Conservation (phyloP, 1,139 yeast species). For the Lodderomyces margitis region DNA sequence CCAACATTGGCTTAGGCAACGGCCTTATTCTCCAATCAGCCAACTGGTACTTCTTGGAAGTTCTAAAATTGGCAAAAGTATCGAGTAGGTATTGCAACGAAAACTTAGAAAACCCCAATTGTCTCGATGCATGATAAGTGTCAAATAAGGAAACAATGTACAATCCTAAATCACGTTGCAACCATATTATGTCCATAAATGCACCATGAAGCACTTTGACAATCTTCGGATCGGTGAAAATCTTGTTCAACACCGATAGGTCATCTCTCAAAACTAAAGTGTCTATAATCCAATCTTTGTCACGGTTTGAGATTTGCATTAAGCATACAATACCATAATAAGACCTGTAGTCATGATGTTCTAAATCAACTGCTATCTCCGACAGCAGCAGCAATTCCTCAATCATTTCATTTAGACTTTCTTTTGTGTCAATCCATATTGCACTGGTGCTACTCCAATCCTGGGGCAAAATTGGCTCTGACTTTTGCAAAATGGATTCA, state of each 20-base stretch:
- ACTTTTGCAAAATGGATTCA: slow-evolving; percentile 42
- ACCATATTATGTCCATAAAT: slow-evolving; percentile 94
- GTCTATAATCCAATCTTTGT: slow-evolving; percentile 82
- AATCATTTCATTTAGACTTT: slow-evolving; percentile 54
- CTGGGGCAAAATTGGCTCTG: slow-evolving; percentile 53
- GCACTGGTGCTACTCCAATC: slow-evolving; percentile 69
- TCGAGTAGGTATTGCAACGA: slow-evolving; percentile 85
- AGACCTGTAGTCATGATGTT: slow-evolving; percentile 91
- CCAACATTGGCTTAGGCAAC: slow-evolving; percentile 67
- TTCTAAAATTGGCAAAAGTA: slow-evolving; percentile 74
- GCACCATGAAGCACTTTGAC: slow-evolving; percentile 96
- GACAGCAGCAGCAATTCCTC: slow-evolving; percentile 45
- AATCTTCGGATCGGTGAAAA: slow-evolving; percentile 77
- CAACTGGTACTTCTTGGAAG: slow-evolving; percentile 91
- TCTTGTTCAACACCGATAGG: slow-evolving; percentile 60
- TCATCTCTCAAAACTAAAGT: slow-evolving; percentile 75
- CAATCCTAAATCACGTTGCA: slow-evolving; percentile 91
- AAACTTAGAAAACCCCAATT: slow-evolving; percentile 74
- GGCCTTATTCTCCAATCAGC: slow-evolving; percentile 98
- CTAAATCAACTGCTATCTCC: slow-evolving; percentile 93
- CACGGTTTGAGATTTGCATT: slow-evolving; percentile 87
- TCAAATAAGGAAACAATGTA: slow-evolving; percentile 90
- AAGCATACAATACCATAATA: slow-evolving; percentile 88
- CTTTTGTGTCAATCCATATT: slow-evolving; percentile 67
- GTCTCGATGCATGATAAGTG: slow-evolving; percentile 85